Evolutionary conservation across 306 rosid species (phyloP), one percentile per base, ranked within the genome.

Genomic region (Psophocarpus tetragonolobus): DNA sequence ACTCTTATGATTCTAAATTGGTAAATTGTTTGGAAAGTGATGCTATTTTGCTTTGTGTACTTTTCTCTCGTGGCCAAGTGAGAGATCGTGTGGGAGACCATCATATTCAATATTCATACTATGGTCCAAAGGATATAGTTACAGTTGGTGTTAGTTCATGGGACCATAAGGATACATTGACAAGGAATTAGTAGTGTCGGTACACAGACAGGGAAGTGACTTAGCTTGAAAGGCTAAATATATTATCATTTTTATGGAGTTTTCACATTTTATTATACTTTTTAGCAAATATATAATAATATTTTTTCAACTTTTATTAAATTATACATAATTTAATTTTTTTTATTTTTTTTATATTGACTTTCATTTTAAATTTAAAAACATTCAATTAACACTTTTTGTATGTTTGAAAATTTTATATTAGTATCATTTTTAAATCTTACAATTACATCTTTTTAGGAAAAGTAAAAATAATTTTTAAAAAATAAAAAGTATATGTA

Each of bases 211-310:
- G 58, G 36, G 48, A 17, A 62, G 23, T 81, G 32, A 51, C 86
- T 85, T 85, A 3, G 47, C 74, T 70, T 74, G 50, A 72, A 70
- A 78, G 84, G 75, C 56, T 36, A 74, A 62, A 68, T 75, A 60
- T 61, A 42, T 81, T 38, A 35, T 14, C 35, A 66, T 41, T 51
- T 30, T 10, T 24, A 10, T 50, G 61, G 45, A 21, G 35, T 65
- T 68, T 12, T 53, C 50, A 44, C n/a, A 54, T 33, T 33, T 21
- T 45, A 27, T 27, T 39, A n/a, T n/a, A n/a, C n/a, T n/a, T n/a
- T n/a, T n/a, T n/a, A n/a, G n/a, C n/a, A n/a, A n/a, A n/a, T n/a
- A n/a, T n/a, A n/a, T n/a, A n/a, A n/a, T n/a, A n/a, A n/a, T n/a
- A n/a, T n/a, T n/a, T n/a, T n/a, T n/a, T n/a, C n/a, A n/a, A n/a